A percentile compares a stretch with the other conserved stretches of the same genome.
phyloP scores from a whole-genome alignment of 257 asterid genomes.

The Penstemon barbatus region DNA sequence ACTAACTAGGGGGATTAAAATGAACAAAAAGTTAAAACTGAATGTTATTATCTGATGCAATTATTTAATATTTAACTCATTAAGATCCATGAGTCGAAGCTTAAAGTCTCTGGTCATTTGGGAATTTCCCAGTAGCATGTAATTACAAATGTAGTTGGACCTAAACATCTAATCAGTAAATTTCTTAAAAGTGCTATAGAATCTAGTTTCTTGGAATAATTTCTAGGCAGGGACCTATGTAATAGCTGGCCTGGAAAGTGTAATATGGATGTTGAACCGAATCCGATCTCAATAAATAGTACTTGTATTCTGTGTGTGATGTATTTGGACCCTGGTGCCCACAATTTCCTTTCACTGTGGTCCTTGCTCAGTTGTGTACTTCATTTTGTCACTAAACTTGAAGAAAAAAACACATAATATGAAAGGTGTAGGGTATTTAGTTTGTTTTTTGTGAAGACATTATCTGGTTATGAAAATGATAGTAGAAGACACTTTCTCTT shows the following conservation, averaged over 20 bases:
- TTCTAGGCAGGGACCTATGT: conserved; percentile 8
- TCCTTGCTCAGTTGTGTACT: conserved; percentile 35
- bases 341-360: conserved; percentile 37
- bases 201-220: neutral
- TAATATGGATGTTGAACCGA: conserved; percentile 39
- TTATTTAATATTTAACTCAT: too few relatives aligned
- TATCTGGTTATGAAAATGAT: conserved; percentile 33
- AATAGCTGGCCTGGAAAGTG: conserved; percentile 27
- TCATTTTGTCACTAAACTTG: conserved; percentile 23
- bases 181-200: too few relatives aligned
- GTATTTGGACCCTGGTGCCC: conserved; percentile 31
- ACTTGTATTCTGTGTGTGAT: neutral
- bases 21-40: too few relatives aligned
- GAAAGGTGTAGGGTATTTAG: conserved; percentile 6
- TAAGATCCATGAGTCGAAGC: too few relatives aligned
- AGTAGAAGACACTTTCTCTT: conserved; percentile 27
- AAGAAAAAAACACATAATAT: conserved; percentile 13
- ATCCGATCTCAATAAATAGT: conserved; percentile 35
- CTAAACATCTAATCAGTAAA: too few relatives aligned
- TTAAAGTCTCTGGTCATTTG: too few relatives aligned
- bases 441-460: conserved; percentile 38
- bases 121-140: too few relatives aligned
- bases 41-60: too few relatives aligned
- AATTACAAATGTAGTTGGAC: too few relatives aligned
- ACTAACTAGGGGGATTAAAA: too few relatives aligned